Conservation (phyloP, 768 basidiomycete genomes). For the Termitomyces bulborhizus region DNA sequence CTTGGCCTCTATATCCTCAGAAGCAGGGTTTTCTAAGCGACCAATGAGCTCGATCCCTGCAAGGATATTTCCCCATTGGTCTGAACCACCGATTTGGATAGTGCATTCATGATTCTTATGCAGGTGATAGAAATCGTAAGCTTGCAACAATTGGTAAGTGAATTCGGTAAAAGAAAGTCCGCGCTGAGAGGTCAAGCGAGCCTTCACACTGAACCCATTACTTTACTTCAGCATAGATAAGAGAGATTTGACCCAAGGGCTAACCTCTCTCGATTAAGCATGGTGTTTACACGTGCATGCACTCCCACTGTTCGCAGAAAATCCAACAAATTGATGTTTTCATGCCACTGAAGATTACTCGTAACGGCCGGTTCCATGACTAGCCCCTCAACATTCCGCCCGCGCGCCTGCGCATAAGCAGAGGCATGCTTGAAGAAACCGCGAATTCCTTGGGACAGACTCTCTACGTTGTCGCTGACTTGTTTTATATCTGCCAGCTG, state of each 20-base stretch:
- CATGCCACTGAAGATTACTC: conserved; percentile 71
- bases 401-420: conserved; percentile 45
- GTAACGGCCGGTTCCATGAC: conserved; percentile 23
- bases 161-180: conserved; percentile 99
- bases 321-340: conserved; percentile 65
- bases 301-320: conserved; percentile 82
- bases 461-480: conserved; percentile 58
- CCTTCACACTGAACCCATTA: conserved; percentile 58
- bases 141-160: conserved; percentile 94
- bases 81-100: conserved; percentile 92
- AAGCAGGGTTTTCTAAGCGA: conserved; percentile 28
- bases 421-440: conserved; percentile 66
- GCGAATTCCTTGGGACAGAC: conserved; percentile 59
- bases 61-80: conserved; percentile 98
- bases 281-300: conserved; percentile 76
- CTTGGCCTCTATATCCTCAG: conserved; percentile 18
- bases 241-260: conserved; percentile 11
- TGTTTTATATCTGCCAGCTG: conserved; percentile 53
- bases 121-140: conserved; percentile 87
- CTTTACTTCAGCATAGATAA: not conserved
- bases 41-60: conserved; percentile 90
- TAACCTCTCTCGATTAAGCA: conserved; percentile 89
- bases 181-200: conserved; percentile 68
- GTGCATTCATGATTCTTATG: conserved; percentile 60
- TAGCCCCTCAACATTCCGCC: conserved; percentile 15